A percentile compares a stretch with the other conserved stretches of the same genome.
Evolutionary conservation across 371 early-diverging fungal genomes (phyloP).

Genomic region (Mucor mucedo): DNA sequence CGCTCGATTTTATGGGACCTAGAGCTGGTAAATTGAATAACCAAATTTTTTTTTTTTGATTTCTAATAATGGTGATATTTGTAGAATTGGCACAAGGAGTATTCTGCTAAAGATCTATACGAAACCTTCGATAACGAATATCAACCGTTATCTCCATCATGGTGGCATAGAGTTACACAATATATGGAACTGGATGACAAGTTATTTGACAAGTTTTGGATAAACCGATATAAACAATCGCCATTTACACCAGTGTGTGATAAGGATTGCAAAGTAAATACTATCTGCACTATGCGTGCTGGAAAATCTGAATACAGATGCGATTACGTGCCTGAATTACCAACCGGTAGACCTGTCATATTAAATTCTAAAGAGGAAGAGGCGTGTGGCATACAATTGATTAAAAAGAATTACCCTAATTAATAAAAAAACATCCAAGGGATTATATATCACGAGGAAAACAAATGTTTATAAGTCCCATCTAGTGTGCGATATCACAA

Average conservation of each 20-base stretch:
- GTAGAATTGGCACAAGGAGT: slow-evolving; percentile 67
- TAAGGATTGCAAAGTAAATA: slow-evolving; percentile 42
- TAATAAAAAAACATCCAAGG: background rate
- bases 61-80: background rate
- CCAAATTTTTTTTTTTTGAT: too few relatives aligned
- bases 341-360: slow-evolving; percentile 16
- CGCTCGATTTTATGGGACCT: slow-evolving; percentile 46
- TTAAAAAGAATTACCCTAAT: background rate
- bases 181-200: slow-evolving; percentile 48
- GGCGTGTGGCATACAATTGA: slow-evolving; percentile 12
- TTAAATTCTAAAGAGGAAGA: slow-evolving; percentile 9
- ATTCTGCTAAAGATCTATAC: slow-evolving; percentile 58
- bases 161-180: slow-evolving; percentile 67
- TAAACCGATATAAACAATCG: slow-evolving; percentile 50
- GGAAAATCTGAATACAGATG: slow-evolving; percentile 59
- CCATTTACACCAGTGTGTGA: slow-evolving; percentile 37
- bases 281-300: slow-evolving; percentile 58
- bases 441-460: too few relatives aligned
- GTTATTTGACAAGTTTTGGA: slow-evolving; percentile 54
- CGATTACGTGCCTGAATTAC: slow-evolving; percentile 37
- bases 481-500: too few relatives aligned
- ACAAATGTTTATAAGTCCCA: too few relatives aligned
- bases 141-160: slow-evolving; percentile 51
- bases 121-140: slow-evolving; percentile 11
- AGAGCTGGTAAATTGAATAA: slow-evolving; percentile 36